These are phyloP conservation scores for Apophysomyces variabilis DNA, from an alignment of 371 early-diverging fungal genomes.

Conservation along the genomic window DNA sequence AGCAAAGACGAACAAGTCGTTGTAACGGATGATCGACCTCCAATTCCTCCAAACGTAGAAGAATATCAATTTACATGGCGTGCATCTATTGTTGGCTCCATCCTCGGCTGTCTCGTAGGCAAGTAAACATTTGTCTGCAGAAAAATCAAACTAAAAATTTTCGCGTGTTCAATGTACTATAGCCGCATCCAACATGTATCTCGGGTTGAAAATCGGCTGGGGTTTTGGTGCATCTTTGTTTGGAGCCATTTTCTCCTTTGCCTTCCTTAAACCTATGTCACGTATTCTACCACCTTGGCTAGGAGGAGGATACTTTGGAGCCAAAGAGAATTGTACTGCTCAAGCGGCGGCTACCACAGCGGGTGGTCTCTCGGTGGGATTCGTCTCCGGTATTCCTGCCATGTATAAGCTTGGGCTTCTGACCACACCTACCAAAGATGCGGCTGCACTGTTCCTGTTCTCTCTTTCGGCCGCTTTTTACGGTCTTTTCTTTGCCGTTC, in stretches of 20 bases:
- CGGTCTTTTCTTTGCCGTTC: conserved; percentile 76
- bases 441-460: conserved; percentile 55
- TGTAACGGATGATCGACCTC: background rate
- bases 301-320: conserved; percentile 70
- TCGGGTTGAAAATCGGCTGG: conserved; percentile 76
- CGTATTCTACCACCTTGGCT: conserved; percentile 38
- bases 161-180: conserved; percentile 21
- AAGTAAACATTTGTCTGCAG: conserved; percentile 15
- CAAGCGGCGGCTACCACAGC: conserved; percentile 75
- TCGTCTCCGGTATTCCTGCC: conserved; percentile 72
- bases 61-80: conserved; percentile 47
- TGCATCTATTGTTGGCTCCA: conserved; percentile 57
- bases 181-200: conserved; percentile 76
- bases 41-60: background rate
- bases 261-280: conserved; percentile 65
- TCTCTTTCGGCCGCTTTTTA: conserved; percentile 65
- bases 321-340: conserved; percentile 70
- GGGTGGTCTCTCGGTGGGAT: conserved; percentile 69
- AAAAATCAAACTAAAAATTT: background rate
- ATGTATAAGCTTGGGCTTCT: conserved; percentile 67
- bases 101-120: conserved; percentile 54
- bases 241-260: conserved; percentile 74
- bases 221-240: conserved; percentile 75
- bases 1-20: conserved; percentile 1
- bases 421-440: conserved; percentile 53